Conservation (phyloP, 768 basidiomycete species). For the Chalciporus chontae region DNA sequence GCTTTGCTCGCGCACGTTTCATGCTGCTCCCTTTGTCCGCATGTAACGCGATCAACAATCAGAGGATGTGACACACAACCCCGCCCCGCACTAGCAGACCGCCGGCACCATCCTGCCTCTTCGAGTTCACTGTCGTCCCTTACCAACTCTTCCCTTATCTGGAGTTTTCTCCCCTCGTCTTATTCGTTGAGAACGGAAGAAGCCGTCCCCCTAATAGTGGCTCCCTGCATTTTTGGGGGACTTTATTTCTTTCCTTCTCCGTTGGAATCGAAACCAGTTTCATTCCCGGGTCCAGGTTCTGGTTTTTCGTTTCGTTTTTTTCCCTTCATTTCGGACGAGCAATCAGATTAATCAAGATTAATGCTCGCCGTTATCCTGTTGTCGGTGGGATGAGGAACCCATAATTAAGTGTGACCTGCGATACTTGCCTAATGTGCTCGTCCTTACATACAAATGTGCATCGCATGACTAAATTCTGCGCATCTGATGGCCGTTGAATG, state of each 20-base stretch:
- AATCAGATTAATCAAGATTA: not conserved
- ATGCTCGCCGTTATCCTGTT: not conserved
- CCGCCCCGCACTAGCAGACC: conserved; percentile 3
- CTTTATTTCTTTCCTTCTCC: not conserved
- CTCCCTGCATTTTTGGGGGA: not conserved
- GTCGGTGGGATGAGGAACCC: not conserved
- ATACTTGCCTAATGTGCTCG: conserved; percentile 1
- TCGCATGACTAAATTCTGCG: not conserved
- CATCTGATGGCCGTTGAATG: conserved; percentile 8
- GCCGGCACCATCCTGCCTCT: conserved; percentile 9
- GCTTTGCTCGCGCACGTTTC: not conserved
- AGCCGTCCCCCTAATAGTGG: not conserved
- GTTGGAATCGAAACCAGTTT: not conserved
- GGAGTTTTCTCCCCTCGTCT: not conserved
- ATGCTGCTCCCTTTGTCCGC: not conserved
- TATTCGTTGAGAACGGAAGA: not conserved
- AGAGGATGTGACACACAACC: not conserved
- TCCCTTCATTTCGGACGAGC: not conserved
- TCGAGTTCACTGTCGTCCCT: conserved; percentile 6
- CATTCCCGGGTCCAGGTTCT: not conserved
- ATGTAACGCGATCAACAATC: conserved; percentile 5
- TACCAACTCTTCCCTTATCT: not conserved
- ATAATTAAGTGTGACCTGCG: conserved; percentile 2
- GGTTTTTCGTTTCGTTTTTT: not conserved
- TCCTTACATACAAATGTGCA: conserved; percentile 9